These are phyloP conservation scores for Boletus sensibilis DNA, from an alignment of 768 basidiomycete genomes.

Conservation along the genomic window DNA sequence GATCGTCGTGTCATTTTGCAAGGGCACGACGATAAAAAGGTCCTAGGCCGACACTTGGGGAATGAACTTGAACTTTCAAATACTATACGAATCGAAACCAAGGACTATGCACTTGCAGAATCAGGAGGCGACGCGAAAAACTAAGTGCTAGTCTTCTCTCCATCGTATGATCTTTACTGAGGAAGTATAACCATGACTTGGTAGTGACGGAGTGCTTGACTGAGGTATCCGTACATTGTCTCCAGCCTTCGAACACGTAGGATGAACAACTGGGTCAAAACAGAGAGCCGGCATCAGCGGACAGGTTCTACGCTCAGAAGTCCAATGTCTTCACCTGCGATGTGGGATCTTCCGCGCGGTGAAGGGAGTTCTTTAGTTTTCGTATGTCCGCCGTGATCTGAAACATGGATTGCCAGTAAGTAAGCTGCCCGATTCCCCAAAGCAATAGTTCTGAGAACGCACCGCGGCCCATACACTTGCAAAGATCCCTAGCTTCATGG, in stretches of 20 bases:
- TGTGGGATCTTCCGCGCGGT: conserved; percentile 6
- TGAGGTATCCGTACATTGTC: conserved; percentile 20
- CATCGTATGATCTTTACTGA: not conserved
- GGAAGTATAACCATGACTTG: conserved; percentile 19
- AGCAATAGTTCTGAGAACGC: not conserved
- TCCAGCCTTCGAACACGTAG: conserved; percentile 16
- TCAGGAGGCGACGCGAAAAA: not conserved
- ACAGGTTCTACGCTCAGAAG: not conserved
- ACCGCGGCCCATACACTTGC: conserved; percentile 22
- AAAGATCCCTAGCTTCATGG: conserved; percentile 17
- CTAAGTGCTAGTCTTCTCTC: not conserved
- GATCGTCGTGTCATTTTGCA: not conserved
- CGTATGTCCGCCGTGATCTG: conserved; percentile 23
- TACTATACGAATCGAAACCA: not conserved
- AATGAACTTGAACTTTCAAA: not conserved
- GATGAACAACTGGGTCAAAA: conserved; percentile 11
- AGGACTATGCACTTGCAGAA: not conserved
- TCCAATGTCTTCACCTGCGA: conserved; percentile 9
- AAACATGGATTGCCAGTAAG: not conserved
- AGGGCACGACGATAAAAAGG: not conserved
- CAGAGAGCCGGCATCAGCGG: not conserved
- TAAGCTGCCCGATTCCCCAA: not conserved
- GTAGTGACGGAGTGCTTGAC: conserved; percentile 22
- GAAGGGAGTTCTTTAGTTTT: conserved; percentile 10
- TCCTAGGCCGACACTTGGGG: not conserved